phyloP scores from a whole-genome alignment of 139 green algal genomes.

The Chlorella sp. region DNA sequence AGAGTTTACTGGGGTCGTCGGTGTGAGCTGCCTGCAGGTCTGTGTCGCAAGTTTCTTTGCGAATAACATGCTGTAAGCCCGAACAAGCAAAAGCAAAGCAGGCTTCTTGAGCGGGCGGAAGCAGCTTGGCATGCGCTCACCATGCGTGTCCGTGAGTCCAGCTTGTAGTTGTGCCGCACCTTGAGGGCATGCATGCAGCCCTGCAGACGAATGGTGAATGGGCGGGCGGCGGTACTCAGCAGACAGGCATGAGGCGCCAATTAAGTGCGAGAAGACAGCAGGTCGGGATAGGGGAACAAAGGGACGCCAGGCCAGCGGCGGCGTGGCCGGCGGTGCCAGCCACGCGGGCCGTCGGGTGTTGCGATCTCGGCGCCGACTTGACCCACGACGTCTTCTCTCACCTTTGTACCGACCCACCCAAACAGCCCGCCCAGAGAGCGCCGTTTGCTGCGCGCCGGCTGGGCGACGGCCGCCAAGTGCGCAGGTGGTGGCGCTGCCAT shows the following conservation, averaged over 20 bases:
- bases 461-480: background rate
- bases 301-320: background rate
- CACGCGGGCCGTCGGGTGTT: background rate
- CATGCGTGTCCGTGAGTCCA: constrained; percentile 7
- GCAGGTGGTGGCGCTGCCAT: background rate
- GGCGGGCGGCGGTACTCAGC: no score
- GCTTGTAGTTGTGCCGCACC: constrained; percentile 24
- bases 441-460: background rate
- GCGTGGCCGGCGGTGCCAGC: no score
- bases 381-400: background rate
- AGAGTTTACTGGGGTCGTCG: no score
- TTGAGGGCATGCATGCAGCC: constrained; percentile 12
- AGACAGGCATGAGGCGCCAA: no score
- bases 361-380: no score
- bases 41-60: no score
- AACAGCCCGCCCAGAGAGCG: background rate
- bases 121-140: background rate
- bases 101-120: no score
- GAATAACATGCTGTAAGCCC: no score
- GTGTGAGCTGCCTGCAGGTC: no score
- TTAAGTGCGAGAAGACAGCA: no score
- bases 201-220: background rate
- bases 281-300: background rate
- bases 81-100: no score
- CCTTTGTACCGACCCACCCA: background rate